Conservation (phyloP, 2,329 filamentous ascomycete species). For the Elsinoe ampelina region DNA sequence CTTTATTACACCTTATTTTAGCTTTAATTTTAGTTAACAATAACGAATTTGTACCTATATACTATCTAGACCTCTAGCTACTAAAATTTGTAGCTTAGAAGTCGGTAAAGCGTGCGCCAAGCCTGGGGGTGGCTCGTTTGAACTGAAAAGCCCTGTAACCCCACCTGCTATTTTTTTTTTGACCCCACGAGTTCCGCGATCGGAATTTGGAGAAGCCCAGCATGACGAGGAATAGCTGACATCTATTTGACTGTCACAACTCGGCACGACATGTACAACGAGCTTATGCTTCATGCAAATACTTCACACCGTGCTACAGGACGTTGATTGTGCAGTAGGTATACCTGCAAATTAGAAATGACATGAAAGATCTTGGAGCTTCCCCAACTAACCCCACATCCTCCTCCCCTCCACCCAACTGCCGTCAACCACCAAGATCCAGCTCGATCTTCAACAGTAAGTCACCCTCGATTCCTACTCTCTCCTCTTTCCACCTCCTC, state of each 20-base stretch:
- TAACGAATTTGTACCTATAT: too few species aligned
- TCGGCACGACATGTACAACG: too few species aligned
- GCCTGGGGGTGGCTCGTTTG: too few species aligned
- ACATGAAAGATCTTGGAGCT: not conserved
- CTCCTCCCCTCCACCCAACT: not conserved
- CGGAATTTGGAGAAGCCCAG: not conserved
- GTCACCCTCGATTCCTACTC: not conserved
- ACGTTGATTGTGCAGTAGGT: too few species aligned
- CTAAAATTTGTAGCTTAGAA: too few species aligned
- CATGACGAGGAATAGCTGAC: not conserved
- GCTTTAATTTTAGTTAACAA: too few species aligned
- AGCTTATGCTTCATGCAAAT: too few species aligned
- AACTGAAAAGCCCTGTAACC: too few species aligned
- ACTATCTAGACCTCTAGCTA: too few species aligned
- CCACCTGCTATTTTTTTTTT: slow-evolving; percentile 1
- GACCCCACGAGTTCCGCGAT: slow-evolving; percentile 6
- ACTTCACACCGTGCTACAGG: too few species aligned
- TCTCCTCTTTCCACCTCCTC: not conserved
- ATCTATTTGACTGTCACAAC: not conserved
- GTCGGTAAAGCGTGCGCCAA: too few species aligned
- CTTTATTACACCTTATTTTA: too few species aligned
- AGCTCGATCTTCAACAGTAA: not conserved
- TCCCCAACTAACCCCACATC: slow-evolving; percentile 12
- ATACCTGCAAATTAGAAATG: not conserved
- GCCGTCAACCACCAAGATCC: not conserved